Evolutionary conservation across 192 early-diverging fungal genomes (phyloP).

Genomic region (Entomortierella lignicola): DNA sequence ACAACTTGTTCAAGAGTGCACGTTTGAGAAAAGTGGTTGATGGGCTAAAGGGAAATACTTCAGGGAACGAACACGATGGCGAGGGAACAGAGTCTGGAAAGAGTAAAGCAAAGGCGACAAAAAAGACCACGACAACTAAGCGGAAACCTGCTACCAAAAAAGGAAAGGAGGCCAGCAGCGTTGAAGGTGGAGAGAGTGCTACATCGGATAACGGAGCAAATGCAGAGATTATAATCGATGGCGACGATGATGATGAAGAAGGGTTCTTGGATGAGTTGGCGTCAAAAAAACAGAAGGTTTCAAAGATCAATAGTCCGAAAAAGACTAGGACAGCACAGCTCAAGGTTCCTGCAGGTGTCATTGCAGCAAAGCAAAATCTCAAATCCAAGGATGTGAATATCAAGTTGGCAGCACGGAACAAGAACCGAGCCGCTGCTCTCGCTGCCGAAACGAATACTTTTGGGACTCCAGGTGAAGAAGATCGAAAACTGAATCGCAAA

Average conservation of each 20-base stretch:
- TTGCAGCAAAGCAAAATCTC: conserved; percentile 32
- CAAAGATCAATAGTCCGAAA: background rate
- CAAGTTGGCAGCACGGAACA: conserved; percentile 28
- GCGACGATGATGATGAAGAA: conserved; percentile 13
- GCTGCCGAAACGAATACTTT: too few relatives aligned
- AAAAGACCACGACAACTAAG: conserved; percentile 9
- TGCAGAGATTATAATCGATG: background rate
- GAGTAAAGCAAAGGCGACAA: background rate
- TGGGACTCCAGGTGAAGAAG: conserved; percentile 9
- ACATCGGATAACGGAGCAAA: background rate
- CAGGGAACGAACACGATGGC: background rate
- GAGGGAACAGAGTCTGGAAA: conserved; percentile 1
- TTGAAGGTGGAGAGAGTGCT: background rate
- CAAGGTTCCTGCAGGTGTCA: conserved; percentile 37
- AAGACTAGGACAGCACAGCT: conserved; percentile 10
- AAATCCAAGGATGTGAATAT: conserved; percentile 27
- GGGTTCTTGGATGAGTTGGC: conserved; percentile 21
- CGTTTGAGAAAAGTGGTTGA: conserved; percentile 57
- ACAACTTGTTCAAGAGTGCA: conserved; percentile 53
- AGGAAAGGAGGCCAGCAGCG: background rate
- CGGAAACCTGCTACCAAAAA: background rate
- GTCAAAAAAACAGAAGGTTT: conserved; percentile 10
- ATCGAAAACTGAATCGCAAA: background rate
- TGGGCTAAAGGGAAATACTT: conserved; percentile 36
- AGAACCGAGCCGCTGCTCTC: background rate